Evolutionary conservation across 108 stramenopile species (phyloP), one percentile per base, ranked within the genome.

Genomic region (Nitzschia inconspicua): DNA sequence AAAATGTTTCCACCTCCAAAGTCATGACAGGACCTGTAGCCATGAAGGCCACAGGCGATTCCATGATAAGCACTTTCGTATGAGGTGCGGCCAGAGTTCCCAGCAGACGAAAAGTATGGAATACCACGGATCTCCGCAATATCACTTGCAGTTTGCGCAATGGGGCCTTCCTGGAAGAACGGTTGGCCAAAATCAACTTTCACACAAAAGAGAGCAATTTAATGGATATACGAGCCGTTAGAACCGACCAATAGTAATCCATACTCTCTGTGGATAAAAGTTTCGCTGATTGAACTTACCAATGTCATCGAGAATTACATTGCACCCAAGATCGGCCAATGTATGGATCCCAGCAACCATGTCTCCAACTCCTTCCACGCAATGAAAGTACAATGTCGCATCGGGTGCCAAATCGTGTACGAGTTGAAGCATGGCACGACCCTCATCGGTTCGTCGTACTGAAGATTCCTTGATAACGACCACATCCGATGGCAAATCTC

Each of bases 341-440:
- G n/a, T 23, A 24, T 18, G 19, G 37, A 65, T 65, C 13, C 39
- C 65, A 25, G 22, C 31, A 0, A 23, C 44, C 14, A 58, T 47
- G 35, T 29, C 44, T 13, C 27, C 44, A 18, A 31, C 28, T 11
- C 31, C 18, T 18, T 32, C 16, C 2, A 25, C 65, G 14, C 43
- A 58, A 9, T 25, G 25, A 27, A 58, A 66, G 6, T 23, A 19
- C 3, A 59, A n/a, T 22, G 55, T 9, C 10, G 56, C 55, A 28
- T 28, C 47, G 2, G 63, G 63, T 11, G 36, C 55, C n/a, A 72
- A 13, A 57, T 72, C 70, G 44, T 65, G 28, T 19, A 72, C 47
- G 9, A 72, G 20, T 59, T 72, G 70, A 43, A 63, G 46, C 70
- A 65, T 65, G 11, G 63, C 70, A 27, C 70, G 70, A 9, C 70